These are phyloP conservation scores for Gleditsia sinensis DNA, from an alignment of 306 rosid species.

Conservation along the genomic window DNA sequence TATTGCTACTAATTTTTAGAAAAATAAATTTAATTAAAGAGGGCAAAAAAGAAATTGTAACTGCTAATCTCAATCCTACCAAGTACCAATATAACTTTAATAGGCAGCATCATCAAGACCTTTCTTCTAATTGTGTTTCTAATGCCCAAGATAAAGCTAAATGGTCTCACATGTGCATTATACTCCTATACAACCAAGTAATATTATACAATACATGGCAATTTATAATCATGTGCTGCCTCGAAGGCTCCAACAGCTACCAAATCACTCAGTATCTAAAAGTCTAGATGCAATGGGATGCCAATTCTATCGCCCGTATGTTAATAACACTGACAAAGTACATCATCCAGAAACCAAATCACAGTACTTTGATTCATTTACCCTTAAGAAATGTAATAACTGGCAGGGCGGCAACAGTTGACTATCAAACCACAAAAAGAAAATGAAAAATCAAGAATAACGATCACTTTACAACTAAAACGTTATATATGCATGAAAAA, in stretches of 20 bases:
- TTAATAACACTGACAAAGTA: not conserved
- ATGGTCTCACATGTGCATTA: not conserved
- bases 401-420: not conserved
- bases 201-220: not conserved
- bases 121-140: not conserved
- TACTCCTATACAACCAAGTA: not conserved
- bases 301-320: not conserved
- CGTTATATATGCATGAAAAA: not conserved
- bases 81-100: conserved; percentile 12
- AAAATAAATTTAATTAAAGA: not conserved
- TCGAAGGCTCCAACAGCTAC: not conserved
- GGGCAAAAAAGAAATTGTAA: conserved; percentile 9
- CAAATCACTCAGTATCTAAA: not conserved
- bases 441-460: not conserved
- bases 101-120: conserved; percentile 16
- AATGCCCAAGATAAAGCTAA: conserved; percentile 2
- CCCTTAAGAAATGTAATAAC: not conserved
- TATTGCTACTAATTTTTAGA: not conserved
- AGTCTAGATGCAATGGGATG: not conserved
- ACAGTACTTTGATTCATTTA: not conserved
- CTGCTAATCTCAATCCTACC: conserved; percentile 14
- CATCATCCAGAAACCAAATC: not conserved
- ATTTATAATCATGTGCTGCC: not conserved
- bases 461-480: not conserved
- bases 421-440: not conserved